Conservation (phyloP, 108 stramenopile species). For the Ochromonas danica region DNA sequence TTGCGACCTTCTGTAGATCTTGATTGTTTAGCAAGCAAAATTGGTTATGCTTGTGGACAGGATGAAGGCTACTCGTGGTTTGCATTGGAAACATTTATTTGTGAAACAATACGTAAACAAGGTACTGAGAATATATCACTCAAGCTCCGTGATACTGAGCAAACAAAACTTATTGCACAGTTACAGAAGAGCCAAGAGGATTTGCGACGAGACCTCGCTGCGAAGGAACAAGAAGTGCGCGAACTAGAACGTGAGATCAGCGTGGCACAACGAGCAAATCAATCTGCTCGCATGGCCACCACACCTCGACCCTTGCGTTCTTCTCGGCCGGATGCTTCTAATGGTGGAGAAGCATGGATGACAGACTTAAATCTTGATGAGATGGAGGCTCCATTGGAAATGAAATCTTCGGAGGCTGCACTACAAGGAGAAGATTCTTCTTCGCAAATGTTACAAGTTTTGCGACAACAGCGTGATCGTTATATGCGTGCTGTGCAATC, state of each 20-base stretch:
- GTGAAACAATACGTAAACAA: neutral
- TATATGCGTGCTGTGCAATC: neutral
- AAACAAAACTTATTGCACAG: neutral
- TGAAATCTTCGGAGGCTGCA: too few species aligned
- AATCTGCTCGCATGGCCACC: neutral
- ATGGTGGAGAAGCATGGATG: neutral
- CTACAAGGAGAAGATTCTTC: neutral
- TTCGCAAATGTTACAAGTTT: neutral
- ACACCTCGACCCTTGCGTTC: neutral
- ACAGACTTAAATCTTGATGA: too few species aligned
- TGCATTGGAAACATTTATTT: neutral
- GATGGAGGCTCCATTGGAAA: too few species aligned
- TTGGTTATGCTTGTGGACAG: neutral
- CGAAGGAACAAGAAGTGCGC: neutral
- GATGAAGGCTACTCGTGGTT: neutral
- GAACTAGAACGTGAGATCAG: neutral
- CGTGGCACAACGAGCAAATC: neutral
- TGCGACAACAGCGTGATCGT: neutral
- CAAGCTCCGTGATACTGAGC: neutral
- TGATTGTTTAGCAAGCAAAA: neutral
- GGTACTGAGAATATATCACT: neutral
- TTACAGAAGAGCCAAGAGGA: neutral
- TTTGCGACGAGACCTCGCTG: neutral
- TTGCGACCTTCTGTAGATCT: neutral
- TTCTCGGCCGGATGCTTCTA: neutral